Evolutionary conservation across 2,329 filamentous ascomycete genomes (phyloP).

Genomic region (Aspergillus melleus): DNA sequence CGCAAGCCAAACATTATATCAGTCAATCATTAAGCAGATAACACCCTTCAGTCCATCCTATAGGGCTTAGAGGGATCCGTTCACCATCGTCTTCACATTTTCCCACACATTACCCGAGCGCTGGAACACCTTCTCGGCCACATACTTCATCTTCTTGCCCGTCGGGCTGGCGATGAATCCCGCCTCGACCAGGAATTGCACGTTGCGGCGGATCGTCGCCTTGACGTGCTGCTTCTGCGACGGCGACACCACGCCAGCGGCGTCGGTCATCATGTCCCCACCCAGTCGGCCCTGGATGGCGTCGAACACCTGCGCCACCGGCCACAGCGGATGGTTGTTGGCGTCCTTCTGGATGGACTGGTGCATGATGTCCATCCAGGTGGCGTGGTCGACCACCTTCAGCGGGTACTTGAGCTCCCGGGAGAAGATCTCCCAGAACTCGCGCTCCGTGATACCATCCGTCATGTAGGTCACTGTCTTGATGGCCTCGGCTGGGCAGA

Average conservation of each 20-base stretch:
- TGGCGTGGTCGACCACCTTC: neutral
- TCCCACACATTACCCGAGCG: conserved; percentile 17
- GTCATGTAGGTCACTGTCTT: conserved; percentile 8
- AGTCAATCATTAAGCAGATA: neutral
- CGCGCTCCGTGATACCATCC: conserved; percentile 12
- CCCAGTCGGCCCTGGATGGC: conserved; percentile 10
- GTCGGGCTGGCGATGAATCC: conserved; percentile 15
- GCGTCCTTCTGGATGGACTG: conserved; percentile 2
- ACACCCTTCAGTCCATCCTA: conserved; percentile 3
- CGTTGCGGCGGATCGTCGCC: conserved; percentile 11
- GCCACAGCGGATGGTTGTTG: conserved; percentile 13
- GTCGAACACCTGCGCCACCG: conserved; percentile 9
- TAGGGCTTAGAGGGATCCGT: conserved; percentile 3
- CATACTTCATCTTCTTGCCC: conserved; percentile 16
- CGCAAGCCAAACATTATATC: neutral
- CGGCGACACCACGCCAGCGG: conserved; percentile 11
- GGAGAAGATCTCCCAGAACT: conserved; percentile 17
- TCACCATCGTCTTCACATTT: conserved; percentile 16
- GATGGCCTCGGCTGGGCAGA: conserved; percentile 8
- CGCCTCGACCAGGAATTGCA: conserved; percentile 13
- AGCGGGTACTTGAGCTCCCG: conserved; percentile 12
- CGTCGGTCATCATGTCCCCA: neutral
- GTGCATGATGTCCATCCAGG: conserved; percentile 12
- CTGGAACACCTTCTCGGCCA: conserved; percentile 16
- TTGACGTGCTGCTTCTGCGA: conserved; percentile 16